A percentile compares a stretch with the other conserved stretches of the same genome.
phyloP scores from a whole-genome alignment of 805 yeast genomes.

The Metschnikowia chrysomelidarum region DNA sequence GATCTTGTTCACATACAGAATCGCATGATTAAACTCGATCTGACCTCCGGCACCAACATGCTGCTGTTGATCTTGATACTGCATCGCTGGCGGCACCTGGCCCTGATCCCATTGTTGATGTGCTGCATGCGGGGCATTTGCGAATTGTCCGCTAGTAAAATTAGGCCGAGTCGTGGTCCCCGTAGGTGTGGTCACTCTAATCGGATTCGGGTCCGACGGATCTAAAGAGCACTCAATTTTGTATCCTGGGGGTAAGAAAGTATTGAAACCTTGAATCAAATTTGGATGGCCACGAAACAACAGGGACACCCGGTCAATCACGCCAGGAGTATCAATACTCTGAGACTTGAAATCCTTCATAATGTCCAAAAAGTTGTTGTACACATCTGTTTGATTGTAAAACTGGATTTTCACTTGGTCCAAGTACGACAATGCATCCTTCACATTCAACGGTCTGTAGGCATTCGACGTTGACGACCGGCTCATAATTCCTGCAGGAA shows the following conservation, averaged over 20 bases:
- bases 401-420: slow-evolving; percentile 96
- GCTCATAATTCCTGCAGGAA: slow-evolving; percentile 33
- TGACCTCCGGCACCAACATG: slow-evolving; percentile 49
- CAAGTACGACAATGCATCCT: slow-evolving; percentile 91
- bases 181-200: slow-evolving; percentile 92
- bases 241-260: slow-evolving; percentile 96
- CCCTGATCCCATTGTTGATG: slow-evolving; percentile 11
- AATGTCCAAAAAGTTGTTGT: slow-evolving; percentile 92
- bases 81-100: slow-evolving; percentile 7
- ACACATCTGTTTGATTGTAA: slow-evolving; percentile 89
- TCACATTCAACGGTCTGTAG: slow-evolving; percentile 86
- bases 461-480: slow-evolving; percentile 41
- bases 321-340: slow-evolving; percentile 96
- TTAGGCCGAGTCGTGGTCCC: slow-evolving; percentile 76
- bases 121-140: slow-evolving; percentile 7
- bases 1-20: slow-evolving; percentile 92
- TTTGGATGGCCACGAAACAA: slow-evolving; percentile 91
- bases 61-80: slow-evolving; percentile 15
- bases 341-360: slow-evolving; percentile 99
- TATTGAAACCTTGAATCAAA: slow-evolving; percentile 94
- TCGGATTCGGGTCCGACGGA: slow-evolving; percentile 88
- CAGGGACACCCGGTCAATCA: slow-evolving; percentile 89
- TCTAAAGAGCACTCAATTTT: slow-evolving; percentile 86
- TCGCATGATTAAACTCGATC: slow-evolving; percentile 96
- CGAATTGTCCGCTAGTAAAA: slow-evolving; percentile 24